Percentiles rank a stretch among this genome's conserved stretches.
Conservation (phyloP, 2,329 filamentous ascomycete species). For the Paecilomyces formosus region DNA sequence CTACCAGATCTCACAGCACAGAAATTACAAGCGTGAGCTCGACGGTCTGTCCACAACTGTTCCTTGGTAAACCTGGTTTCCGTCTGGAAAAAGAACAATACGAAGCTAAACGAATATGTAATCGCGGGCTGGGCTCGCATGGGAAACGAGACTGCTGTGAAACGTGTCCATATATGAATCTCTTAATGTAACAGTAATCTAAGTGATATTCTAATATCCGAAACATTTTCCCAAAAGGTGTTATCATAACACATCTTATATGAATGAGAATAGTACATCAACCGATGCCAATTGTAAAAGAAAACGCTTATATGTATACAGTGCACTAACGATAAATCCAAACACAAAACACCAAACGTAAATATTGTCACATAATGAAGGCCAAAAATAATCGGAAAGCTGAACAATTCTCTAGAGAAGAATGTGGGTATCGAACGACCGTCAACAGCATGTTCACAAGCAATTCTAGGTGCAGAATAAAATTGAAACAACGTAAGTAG, state of each 20-base stretch:
- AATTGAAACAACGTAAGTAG: not conserved
- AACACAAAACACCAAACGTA: not conserved
- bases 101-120: not conserved
- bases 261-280: not conserved
- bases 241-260: not conserved
- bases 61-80: slow-evolving; percentile 51
- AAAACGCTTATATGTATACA: not conserved
- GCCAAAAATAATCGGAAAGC: not conserved
- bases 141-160: not conserved
- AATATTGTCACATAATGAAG: not conserved
- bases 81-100: not conserved
- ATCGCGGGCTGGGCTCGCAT: not conserved
- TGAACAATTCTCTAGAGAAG: not conserved
- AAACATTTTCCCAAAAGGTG: not conserved
- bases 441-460: not conserved
- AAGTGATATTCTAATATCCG: not conserved
- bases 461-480: not conserved
- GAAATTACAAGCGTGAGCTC: slow-evolving; percentile 66
- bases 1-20: slow-evolving; percentile 62
- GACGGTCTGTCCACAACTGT: slow-evolving; percentile 61
- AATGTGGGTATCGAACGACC: not conserved
- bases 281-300: not conserved
- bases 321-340: not conserved
- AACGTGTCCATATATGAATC: not conserved
- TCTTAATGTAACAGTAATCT: not conserved